These are phyloP conservation scores for Lachancea fermentati DNA, from an alignment of 805 yeast species.

Conservation along the genomic window DNA sequence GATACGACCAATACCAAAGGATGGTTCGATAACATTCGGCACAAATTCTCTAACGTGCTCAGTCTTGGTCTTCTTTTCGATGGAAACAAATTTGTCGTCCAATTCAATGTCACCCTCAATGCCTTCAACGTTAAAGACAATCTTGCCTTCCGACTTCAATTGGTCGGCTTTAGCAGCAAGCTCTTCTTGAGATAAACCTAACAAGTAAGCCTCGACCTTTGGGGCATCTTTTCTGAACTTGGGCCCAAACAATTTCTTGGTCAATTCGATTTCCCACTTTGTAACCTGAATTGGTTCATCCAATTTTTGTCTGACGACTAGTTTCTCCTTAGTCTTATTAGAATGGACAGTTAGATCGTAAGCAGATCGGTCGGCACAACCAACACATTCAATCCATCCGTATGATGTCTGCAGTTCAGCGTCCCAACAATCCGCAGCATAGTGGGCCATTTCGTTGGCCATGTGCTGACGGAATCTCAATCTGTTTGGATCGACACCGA, in stretches of 20 bases:
- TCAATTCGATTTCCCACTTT: constrained; percentile 75
- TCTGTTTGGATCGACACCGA: constrained; percentile 82
- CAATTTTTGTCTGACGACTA: constrained; percentile 88
- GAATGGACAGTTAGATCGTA: constrained; percentile 94
- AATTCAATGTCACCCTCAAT: constrained; percentile 61
- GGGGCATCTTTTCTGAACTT: constrained; percentile 97
- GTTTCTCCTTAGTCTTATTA: constrained; percentile 89
- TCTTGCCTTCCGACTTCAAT: constrained; percentile 54
- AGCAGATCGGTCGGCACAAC: constrained; percentile 99
- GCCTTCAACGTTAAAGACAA: constrained; percentile 63
- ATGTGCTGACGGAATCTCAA: constrained; percentile 97
- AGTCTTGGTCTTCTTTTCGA: constrained; percentile 70
- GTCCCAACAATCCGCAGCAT: constrained; percentile 99
- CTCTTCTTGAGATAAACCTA: constrained; percentile 75
- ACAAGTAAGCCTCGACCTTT: constrained; percentile 75
- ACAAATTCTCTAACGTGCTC: constrained; percentile 93
- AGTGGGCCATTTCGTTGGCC: constrained; percentile 99
- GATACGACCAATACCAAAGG: constrained; percentile 98
- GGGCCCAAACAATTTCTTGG: constrained; percentile 96
- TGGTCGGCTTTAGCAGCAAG: constrained; percentile 71
- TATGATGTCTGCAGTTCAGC: constrained; percentile 93
- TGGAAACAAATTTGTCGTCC: constrained; percentile 63
- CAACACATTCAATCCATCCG: constrained; percentile 99
- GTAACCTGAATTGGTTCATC: constrained; percentile 81
- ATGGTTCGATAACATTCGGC: constrained; percentile 98